Base-by-base conservation (phyloP, 106 monocot genomes). In the Vanilla planifolia region DNA sequence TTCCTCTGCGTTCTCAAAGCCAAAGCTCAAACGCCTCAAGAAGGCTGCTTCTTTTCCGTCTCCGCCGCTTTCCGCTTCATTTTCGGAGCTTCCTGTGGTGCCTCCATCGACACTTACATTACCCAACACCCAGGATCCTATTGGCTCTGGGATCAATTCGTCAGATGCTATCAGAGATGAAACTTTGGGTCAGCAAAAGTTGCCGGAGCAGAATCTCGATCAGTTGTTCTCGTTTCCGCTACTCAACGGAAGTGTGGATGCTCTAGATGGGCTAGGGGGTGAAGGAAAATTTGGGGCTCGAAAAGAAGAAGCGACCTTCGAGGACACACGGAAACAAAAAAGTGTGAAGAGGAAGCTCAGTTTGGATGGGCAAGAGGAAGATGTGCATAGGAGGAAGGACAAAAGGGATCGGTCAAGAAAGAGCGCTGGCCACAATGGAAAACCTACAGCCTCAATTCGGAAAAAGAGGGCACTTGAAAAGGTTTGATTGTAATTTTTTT, bases 291-390 rank as follows among this genome's bases (percentile, higher is more conserved):
- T 34, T 13, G 35, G 37, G 30, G 30, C 15, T 16, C 21, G 27
- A 28, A 16, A 66, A 10, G 43, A 14, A 21, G 68, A 28, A 16
- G 66, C 51, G 23, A 37, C 20, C 14, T 55, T 59, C n/a, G 68
- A 72, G 30, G 75, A 45, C 5, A 32, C 26, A 5, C 48, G 57
- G 65, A 67, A 71, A 51, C 69, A 67, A 71, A 82, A 63, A 61
- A 72, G 71, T 0, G 73, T 65, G 24, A 87, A 80, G 87, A 90
- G 80, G 74, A 35, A 76, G 62, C 73, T 86, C 16, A 72, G 47
- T 23, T 67, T 72, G 71, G 84, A 75, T 0, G 73, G 41, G 34
- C 79, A 25, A n/a, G 76, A 66, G 9, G 65, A 36, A 15, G 69
- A 65, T 14, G 44, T 15, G 61, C 62, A 55, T 26, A 85, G 50